Percentiles rank a stretch among this genome's conserved stretches.
These are phyloP conservation scores for Heliamphora pulchella DNA, from an alignment of 179 eudicot species.

Conservation along the genomic window DNA sequence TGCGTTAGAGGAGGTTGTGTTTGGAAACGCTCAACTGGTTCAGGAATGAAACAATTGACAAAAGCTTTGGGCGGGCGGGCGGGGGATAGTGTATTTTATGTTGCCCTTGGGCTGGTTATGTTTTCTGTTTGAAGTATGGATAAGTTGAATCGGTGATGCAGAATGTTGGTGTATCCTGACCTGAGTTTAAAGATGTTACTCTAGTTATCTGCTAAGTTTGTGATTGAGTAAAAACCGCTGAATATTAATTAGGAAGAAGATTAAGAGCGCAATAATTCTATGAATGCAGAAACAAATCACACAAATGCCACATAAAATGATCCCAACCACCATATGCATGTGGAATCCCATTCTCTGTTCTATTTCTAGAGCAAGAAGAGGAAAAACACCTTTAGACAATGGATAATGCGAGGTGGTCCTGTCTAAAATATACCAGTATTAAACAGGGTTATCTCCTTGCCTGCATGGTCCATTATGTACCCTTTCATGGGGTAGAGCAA, in stretches of 20 bases:
- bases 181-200: background rate
- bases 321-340: no score
- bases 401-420: background rate
- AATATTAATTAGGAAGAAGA: background rate
- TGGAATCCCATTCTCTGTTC: background rate
- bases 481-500: background rate
- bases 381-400: background rate
- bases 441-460: background rate
- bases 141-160: background rate
- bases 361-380: background rate
- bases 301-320: no score
- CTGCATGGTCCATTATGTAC: background rate
- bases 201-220: background rate
- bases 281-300: no score
- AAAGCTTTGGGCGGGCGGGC: no score
- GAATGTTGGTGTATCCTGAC: conserved; percentile 1
- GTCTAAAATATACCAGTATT: background rate
- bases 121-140: no score
- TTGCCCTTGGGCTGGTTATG: background rate
- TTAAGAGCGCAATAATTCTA: background rate
- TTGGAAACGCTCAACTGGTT: background rate
- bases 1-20: background rate
- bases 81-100: background rate
- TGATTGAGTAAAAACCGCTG: background rate
- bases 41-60: background rate